phyloP scores from a whole-genome alignment of 805 yeast genomes.

The Yamadazyma nakazawae region DNA sequence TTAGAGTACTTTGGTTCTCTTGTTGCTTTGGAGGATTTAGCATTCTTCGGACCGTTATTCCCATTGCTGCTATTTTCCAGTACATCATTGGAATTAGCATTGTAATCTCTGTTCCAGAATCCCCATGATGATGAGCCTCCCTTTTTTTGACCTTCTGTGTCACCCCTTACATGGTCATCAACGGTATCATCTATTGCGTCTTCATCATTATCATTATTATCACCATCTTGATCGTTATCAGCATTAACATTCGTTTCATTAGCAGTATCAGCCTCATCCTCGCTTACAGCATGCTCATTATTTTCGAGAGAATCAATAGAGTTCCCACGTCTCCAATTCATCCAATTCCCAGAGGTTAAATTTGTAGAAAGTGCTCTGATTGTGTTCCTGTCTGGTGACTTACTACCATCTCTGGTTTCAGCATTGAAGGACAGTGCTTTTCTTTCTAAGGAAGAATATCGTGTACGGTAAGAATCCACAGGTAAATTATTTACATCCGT shows the following conservation, averaged over 20 bases:
- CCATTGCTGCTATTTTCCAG: slow-evolving; percentile 7
- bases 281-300: slow-evolving; percentile 14
- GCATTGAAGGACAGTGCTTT: not conserved
- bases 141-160: slow-evolving; percentile 20
- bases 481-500: not conserved
- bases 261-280: slow-evolving; percentile 18
- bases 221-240: slow-evolving; percentile 17
- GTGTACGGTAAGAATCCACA: not conserved
- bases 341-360: slow-evolving; percentile 12
- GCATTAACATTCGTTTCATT: slow-evolving; percentile 15
- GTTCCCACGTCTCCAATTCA: slow-evolving; percentile 10
- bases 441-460: not conserved
- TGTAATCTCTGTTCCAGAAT: slow-evolving; percentile 28
- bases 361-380: slow-evolving; percentile 11
- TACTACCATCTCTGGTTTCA: not conserved
- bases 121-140: slow-evolving; percentile 27
- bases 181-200: slow-evolving; percentile 21
- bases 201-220: slow-evolving; percentile 19
- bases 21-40: slow-evolving; percentile 3
- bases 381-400: slow-evolving; percentile 5
- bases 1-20: slow-evolving; percentile 2
- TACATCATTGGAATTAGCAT: not conserved
- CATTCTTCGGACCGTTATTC: slow-evolving; percentile 1
- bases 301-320: slow-evolving; percentile 9
- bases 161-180: slow-evolving; percentile 27